Conservation (phyloP, 1,284 basidiomycete genomes). For the Ganoderma resinaceum region DNA sequence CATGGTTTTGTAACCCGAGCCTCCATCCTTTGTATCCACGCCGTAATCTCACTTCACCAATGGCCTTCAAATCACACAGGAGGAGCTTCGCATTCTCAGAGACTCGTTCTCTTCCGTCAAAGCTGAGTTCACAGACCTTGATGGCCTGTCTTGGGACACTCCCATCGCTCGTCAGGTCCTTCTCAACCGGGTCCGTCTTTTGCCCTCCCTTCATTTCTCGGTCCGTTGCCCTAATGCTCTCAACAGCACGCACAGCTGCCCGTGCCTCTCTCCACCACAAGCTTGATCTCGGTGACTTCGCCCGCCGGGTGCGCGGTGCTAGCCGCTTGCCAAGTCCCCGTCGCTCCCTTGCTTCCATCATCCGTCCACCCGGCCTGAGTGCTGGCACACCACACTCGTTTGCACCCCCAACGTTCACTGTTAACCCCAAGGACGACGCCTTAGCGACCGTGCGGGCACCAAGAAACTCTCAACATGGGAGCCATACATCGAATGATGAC, state of each 20-base stretch:
- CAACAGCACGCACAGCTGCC: background rate
- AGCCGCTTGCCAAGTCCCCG: background rate
- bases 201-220: background rate
- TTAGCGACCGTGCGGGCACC: background rate
- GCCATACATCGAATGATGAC: no score
- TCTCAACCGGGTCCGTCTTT: conserved; percentile 24
- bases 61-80: conserved; percentile 3
- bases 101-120: conserved; percentile 25
- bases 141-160: conserved; percentile 29
- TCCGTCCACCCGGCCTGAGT: background rate
- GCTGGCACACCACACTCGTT: background rate
- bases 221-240: no score
- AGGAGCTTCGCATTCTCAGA: conserved; percentile 21
- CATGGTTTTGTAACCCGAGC: background rate
- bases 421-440: background rate
- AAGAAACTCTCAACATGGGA: background rate
- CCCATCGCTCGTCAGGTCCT: conserved; percentile 24
- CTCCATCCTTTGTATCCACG: background rate
- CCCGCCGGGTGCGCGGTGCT: background rate
- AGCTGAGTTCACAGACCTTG: conserved; percentile 28
- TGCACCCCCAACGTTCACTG: background rate
- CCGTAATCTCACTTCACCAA: background rate
- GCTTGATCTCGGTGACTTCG: background rate
- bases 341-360: conserved; percentile 1
- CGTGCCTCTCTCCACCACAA: background rate